Evolutionary conservation across 208 protist genomes (phyloP).

Genomic region (Angomonas deanei): DNA sequence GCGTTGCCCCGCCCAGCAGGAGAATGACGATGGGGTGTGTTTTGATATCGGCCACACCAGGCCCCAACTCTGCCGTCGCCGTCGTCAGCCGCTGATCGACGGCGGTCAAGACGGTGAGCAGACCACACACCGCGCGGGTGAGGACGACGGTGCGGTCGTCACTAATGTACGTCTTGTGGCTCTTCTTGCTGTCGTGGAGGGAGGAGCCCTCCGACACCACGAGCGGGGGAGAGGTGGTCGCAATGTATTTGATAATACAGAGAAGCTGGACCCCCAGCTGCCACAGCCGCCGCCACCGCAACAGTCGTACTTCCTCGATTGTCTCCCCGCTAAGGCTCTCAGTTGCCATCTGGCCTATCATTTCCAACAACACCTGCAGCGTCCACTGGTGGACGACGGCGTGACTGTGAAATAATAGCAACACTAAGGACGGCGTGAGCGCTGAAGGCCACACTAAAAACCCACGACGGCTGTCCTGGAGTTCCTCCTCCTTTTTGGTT

Average conservation of each 20-base stretch:
- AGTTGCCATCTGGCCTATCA: constrained; percentile 1
- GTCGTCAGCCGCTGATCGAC: constrained; percentile 20
- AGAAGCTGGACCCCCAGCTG: constrained; percentile 40
- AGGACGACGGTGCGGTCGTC: constrained; percentile 6
- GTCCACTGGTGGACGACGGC: constrained; percentile 25
- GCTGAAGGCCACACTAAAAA: too few species aligned
- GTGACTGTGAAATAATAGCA: constrained; percentile 45
- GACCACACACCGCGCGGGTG: constrained; percentile 33
- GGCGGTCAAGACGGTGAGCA: constrained; percentile 41
- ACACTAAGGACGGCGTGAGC: constrained; percentile 12
- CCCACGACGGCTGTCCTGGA: too few species aligned
- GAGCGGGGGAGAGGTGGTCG: not conserved
- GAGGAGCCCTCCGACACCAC: constrained; percentile 4
- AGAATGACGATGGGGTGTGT: constrained; percentile 25
- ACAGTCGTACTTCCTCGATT: not conserved
- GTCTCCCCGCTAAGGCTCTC: not conserved
- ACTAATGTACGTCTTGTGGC: constrained; percentile 3
- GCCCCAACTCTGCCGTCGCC: not conserved
- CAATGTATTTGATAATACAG: constrained; percentile 46
- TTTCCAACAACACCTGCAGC: constrained; percentile 5
- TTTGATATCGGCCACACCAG: not conserved
- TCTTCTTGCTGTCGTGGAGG: not conserved
- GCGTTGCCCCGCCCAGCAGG: constrained; percentile 56
- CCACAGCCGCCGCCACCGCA: constrained; percentile 23
- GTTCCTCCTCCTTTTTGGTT: not conserved